A percentile compares a stretch with the other conserved stretches of the same genome.
Evolutionary conservation across 768 basidiomycete genomes (phyloP).

Genomic region (Lactarius evosmus): DNA sequence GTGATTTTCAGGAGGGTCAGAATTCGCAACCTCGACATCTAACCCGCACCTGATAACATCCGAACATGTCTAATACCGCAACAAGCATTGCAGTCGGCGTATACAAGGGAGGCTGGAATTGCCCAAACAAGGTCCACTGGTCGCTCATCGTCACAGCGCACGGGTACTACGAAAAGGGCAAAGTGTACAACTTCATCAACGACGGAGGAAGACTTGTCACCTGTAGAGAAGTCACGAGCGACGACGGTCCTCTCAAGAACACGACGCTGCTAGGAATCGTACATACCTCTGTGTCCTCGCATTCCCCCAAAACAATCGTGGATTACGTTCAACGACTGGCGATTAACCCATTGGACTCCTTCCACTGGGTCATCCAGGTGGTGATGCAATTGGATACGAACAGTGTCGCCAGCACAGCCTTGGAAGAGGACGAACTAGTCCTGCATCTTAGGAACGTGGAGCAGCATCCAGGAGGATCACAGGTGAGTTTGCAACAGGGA

Average conservation of each 20-base stretch:
- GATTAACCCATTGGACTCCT: background rate
- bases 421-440: background rate
- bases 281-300: background rate
- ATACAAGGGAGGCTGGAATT: background rate
- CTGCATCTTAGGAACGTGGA: background rate
- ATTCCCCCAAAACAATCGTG: background rate
- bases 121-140: background rate
- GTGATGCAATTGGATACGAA: background rate
- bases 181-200: conserved; percentile 1
- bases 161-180: background rate
- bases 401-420: background rate
- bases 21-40: background rate
- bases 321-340: background rate
- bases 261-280: background rate
- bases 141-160: background rate
- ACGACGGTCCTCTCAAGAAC: background rate
- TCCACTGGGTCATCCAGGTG: conserved; percentile 9
- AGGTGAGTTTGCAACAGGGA: background rate
- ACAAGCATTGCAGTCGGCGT: background rate
- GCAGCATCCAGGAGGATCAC: background rate
- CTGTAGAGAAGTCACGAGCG: background rate
- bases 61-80: background rate
- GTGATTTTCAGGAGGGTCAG: background rate
- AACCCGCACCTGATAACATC: background rate
- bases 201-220: conserved; percentile 3